phyloP scores from a whole-genome alignment of 495 filamentous ascomycete genomes.

The Articulospora tetracladia region DNA sequence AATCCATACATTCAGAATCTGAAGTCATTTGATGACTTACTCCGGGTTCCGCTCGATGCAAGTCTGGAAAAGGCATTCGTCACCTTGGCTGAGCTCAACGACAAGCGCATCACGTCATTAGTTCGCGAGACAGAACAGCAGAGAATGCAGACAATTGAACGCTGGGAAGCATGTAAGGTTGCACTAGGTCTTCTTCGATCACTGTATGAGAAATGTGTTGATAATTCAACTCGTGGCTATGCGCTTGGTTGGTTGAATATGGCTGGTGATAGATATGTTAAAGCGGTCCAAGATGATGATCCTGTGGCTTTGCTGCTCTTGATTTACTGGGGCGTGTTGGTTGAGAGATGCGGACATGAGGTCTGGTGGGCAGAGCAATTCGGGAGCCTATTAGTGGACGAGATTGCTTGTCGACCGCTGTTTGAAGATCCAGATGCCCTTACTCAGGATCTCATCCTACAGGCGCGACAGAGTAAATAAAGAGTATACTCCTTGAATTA shows the following conservation, averaged over 20 bases:
- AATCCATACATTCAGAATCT: neutral
- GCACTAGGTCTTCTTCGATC: neutral
- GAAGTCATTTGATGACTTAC: neutral
- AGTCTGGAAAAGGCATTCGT: neutral
- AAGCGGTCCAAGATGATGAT: neutral
- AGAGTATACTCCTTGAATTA: neutral
- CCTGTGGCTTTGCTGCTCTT: neutral
- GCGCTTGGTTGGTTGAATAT: neutral
- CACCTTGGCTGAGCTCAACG: neutral
- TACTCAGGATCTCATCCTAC: neutral
- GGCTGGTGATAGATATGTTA: neutral
- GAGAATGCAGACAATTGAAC: neutral
- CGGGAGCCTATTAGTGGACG: neutral
- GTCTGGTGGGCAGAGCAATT: conserved; percentile 1
- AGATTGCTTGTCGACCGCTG: neutral
- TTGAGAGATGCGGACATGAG: neutral
- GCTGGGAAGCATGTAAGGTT: neutral
- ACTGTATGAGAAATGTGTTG: neutral
- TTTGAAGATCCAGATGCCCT: neutral
- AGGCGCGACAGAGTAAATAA: neutral
- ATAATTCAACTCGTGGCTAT: neutral
- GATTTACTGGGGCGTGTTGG: neutral
- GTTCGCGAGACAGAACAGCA: neutral
- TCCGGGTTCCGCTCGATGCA: neutral
- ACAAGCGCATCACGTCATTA: neutral